Conservation (phyloP, 2,329 filamentous ascomycete genomes). For the Sclerotinia glacialis region DNA sequence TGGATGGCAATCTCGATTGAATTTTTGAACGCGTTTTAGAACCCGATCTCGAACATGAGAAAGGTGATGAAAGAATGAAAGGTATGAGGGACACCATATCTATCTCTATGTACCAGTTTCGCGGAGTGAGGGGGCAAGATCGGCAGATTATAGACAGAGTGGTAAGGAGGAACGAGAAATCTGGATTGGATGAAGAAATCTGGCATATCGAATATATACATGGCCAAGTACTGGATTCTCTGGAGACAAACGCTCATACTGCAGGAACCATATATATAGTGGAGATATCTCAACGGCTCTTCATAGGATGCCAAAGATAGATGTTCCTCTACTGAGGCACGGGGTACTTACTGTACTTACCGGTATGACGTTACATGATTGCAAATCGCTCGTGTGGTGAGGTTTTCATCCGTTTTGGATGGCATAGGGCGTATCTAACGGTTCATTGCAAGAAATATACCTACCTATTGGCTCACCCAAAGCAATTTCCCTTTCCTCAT, state of each 20-base stretch:
- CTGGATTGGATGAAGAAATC: neutral
- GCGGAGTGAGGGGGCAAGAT: neutral
- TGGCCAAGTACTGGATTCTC: neutral
- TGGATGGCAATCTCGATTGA: neutral
- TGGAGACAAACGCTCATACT: neutral
- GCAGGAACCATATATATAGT: neutral
- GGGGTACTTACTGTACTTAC: neutral
- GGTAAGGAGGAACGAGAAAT: neutral
- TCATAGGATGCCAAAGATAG: neutral
- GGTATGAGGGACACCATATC: conserved; percentile 15
- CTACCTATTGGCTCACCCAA: neutral
- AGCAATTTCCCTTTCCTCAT: neutral
- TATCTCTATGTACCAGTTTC: neutral
- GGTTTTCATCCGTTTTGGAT: neutral
- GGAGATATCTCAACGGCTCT: neutral
- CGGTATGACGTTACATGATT: conserved; percentile 17
- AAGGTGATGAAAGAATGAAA: neutral
- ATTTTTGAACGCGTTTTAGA: neutral
- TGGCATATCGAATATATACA: conserved; percentile 12
- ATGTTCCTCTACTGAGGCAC: neutral
- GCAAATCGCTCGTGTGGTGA: neutral
- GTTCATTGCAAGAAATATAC: neutral
- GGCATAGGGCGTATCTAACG: neutral
- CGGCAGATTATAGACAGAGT: neutral
- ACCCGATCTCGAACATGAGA: conserved; percentile 1